Evolutionary conservation across 1,139 yeast species (phyloP).

Genomic region (Saccharomycopsis hybrid): DNA sequence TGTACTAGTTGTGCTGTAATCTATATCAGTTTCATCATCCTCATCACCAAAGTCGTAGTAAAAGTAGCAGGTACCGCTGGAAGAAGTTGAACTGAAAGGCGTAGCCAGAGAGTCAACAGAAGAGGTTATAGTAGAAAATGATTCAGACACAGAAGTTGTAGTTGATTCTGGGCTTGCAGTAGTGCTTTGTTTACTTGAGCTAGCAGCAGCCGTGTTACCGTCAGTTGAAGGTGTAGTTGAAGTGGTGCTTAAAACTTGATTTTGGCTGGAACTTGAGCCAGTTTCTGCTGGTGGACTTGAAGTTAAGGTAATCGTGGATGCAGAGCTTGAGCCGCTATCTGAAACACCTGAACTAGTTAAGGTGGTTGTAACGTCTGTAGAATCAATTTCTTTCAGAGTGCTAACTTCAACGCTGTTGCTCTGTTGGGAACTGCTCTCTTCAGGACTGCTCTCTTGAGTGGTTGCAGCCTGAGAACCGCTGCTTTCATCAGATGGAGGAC

Average conservation of each 20-base stretch:
- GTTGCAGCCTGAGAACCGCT: background rate
- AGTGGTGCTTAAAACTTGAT: background rate
- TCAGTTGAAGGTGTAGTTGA: background rate
- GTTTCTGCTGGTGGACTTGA: background rate
- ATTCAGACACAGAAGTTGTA: background rate
- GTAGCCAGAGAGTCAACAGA: conserved; percentile 11
- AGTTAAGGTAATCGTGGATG: no score
- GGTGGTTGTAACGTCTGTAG: background rate
- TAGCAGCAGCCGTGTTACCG: background rate
- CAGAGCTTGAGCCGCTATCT: no score
- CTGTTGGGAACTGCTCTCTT: background rate
- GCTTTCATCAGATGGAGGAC: conserved; percentile 6
- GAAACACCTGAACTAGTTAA: background rate
- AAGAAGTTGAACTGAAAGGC: conserved; percentile 12
- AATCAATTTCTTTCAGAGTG: background rate
- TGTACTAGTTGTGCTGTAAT: conserved; percentile 6
- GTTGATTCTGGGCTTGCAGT: background rate
- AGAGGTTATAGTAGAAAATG: conserved; percentile 14
- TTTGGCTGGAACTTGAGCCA: background rate
- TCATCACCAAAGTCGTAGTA: conserved; percentile 20
- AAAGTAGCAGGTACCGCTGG: conserved; percentile 19
- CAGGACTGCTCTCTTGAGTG: background rate
- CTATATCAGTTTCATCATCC: conserved; percentile 11
- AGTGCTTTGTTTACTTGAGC: background rate
- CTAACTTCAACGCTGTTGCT: background rate